phyloP scores from a whole-genome alignment of 345 rosid species.

The Linum lewisii region DNA sequence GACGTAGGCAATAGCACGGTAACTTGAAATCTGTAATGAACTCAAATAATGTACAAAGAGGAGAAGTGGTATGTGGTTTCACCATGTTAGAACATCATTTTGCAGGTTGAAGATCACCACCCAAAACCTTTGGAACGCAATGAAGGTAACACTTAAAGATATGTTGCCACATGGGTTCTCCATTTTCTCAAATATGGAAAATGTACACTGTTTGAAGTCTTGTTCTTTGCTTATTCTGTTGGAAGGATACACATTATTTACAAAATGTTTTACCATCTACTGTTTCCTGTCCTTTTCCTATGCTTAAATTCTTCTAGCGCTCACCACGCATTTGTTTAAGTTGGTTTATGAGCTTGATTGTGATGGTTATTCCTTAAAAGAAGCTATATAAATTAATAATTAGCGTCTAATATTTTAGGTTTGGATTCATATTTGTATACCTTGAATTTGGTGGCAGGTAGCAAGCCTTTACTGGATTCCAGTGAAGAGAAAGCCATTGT shows the following conservation, averaged over 20 bases:
- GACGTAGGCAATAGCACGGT: conserved; percentile 45
- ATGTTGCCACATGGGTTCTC: neutral
- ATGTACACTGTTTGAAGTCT: neutral
- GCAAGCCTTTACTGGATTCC: conserved; percentile 30
- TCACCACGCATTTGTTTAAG: no score
- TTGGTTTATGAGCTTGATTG: neutral
- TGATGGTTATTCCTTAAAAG: conserved; percentile 8
- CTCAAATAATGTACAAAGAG: conserved; percentile 9
- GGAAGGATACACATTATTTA: neutral
- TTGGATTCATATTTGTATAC: conserved; percentile 8
- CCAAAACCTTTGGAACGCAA: conserved; percentile 36
- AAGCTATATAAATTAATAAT: neutral
- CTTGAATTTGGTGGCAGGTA: conserved; percentile 27
- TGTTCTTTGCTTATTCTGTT: neutral
- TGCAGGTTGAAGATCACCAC: conserved; percentile 46
- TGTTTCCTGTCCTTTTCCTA: neutral
- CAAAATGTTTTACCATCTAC: neutral
- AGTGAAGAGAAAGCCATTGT: conserved; percentile 85
- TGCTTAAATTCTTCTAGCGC: no score
- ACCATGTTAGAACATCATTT: conserved; percentile 9
- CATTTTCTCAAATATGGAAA: neutral
- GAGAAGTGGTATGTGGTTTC: conserved; percentile 7
- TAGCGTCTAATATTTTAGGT: conserved; percentile 3
- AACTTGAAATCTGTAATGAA: conserved; percentile 21
- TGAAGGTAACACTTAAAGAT: conserved; percentile 47